Conservation (phyloP, 2,329 filamentous ascomycete genomes). For the Penicillium sp. region DNA sequence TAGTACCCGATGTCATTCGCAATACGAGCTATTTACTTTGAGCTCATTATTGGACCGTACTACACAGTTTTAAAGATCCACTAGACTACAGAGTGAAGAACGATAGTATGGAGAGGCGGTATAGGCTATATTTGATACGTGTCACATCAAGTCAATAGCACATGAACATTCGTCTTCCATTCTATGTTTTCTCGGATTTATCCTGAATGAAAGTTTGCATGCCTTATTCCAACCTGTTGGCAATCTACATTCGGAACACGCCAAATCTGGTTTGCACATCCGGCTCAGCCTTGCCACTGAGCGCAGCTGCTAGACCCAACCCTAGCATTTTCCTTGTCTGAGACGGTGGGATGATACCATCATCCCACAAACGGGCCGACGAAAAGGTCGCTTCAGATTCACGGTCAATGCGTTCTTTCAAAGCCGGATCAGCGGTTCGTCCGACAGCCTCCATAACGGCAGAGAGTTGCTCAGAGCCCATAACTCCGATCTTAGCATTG, state of each 20-base stretch:
- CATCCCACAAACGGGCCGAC: conserved; percentile 86
- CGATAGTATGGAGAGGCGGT: too few species aligned
- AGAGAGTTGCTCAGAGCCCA: conserved; percentile 89
- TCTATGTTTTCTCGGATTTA: background rate
- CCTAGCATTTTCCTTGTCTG: conserved; percentile 72
- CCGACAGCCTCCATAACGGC: conserved; percentile 95
- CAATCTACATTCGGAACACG: conserved; percentile 73
- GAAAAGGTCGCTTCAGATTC: conserved; percentile 90
- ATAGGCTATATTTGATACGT: background rate
- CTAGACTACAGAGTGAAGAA: background rate
- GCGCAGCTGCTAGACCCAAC: conserved; percentile 67
- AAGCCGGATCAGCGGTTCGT: conserved; percentile 72
- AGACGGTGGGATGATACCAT: conserved; percentile 74
- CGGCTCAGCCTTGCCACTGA: conserved; percentile 63
- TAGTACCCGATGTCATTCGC: background rate
- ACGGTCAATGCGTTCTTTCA: conserved; percentile 80
- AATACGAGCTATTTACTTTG: background rate
- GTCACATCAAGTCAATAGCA: too few species aligned
- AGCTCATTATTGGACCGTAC: background rate
- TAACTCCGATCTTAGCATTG: conserved; percentile 91
- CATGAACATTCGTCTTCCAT: background rate
- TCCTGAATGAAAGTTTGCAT: background rate
- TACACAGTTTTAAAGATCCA: background rate
- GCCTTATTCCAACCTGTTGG: background rate
- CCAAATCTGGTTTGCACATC: conserved; percentile 67